These are phyloP conservation scores for Baorangia bicolor DNA, from an alignment of 768 basidiomycete species.

Conservation along the genomic window DNA sequence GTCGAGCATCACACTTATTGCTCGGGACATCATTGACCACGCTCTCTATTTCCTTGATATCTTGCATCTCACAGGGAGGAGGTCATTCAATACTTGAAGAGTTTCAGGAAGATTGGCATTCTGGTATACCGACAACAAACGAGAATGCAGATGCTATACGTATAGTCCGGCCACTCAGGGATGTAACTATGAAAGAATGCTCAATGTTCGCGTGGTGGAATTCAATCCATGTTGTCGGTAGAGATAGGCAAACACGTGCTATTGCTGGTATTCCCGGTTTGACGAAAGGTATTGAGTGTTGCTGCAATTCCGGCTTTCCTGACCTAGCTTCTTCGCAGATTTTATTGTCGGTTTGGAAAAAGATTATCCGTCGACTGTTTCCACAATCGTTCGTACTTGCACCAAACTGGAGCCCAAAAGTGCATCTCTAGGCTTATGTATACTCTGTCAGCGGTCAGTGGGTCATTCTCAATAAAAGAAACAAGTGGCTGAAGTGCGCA, in stretches of 20 bases:
- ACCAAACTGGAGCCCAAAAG: conserved; percentile 72
- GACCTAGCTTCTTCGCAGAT: conserved; percentile 39
- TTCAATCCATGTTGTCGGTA: conserved; percentile 50
- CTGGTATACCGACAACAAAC: conserved; percentile 17
- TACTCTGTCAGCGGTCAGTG: conserved; percentile 63
- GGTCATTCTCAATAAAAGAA: background rate
- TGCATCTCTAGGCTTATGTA: conserved; percentile 47
- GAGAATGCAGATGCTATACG: conserved; percentile 34
- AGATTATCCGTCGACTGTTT: conserved; percentile 86
- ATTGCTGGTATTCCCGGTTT: conserved; percentile 61
- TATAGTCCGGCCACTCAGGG: conserved; percentile 66
- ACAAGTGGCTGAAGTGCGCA: conserved; percentile 24
- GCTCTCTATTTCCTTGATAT: conserved; percentile 70
- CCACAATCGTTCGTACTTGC: conserved; percentile 78
- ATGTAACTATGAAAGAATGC: conserved; percentile 78
- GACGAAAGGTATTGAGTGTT: conserved; percentile 57
- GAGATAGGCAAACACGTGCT: conserved; percentile 43
- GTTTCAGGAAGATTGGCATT: conserved; percentile 67
- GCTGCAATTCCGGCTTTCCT: background rate
- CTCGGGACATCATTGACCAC: conserved; percentile 80
- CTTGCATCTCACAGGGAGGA: conserved; percentile 72
- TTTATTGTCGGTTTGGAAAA: conserved; percentile 79
- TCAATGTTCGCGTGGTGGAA: conserved; percentile 78
- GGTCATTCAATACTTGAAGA: conserved; percentile 72
- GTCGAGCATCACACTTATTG: conserved; percentile 69